Evolutionary conservation across 2,329 filamentous ascomycete genomes (phyloP).

Genomic region (Juglanconis juglandina): DNA sequence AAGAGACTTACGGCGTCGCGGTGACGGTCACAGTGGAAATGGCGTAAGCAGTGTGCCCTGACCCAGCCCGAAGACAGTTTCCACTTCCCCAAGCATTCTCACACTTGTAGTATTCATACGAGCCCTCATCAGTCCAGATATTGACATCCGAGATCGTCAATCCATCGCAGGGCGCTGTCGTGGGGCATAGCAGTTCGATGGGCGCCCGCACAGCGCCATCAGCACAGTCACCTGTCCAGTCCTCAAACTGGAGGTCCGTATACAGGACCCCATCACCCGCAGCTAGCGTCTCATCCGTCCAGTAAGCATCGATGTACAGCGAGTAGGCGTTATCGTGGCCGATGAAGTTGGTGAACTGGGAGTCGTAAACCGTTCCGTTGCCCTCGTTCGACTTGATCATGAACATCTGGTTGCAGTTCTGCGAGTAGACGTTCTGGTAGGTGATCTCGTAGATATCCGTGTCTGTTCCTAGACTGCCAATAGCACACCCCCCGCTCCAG

Average conservation of each 20-base stretch:
- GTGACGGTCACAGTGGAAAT: neutral
- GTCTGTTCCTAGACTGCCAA: conserved; percentile 47
- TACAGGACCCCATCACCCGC: neutral
- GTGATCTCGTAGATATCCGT: conserved; percentile 46
- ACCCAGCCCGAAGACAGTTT: neutral
- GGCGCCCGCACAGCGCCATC: neutral
- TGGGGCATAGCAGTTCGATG: neutral
- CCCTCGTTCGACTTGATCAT: conserved; percentile 60
- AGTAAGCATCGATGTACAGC: neutral
- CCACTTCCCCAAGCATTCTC: neutral
- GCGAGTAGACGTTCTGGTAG: conserved; percentile 55
- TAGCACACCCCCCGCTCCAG: conserved; percentile 50
- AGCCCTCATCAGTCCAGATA: neutral
- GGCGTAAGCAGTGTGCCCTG: neutral
- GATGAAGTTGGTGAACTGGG: conserved; percentile 1
- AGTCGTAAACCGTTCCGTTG: conserved; percentile 39
- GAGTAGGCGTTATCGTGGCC: neutral
- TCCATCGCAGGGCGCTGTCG: neutral
- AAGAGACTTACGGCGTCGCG: neutral
- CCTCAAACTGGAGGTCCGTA: neutral
- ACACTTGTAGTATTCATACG: neutral
- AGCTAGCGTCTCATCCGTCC: neutral
- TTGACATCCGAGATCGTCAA: neutral
- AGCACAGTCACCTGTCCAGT: neutral
- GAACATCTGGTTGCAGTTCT: conserved; percentile 56